Percentiles rank a stretch among this genome's conserved stretches.
These are phyloP conservation scores for Colletotrichum lupini DNA, from an alignment of 2,329 filamentous ascomycete species.

Conservation along the genomic window DNA sequence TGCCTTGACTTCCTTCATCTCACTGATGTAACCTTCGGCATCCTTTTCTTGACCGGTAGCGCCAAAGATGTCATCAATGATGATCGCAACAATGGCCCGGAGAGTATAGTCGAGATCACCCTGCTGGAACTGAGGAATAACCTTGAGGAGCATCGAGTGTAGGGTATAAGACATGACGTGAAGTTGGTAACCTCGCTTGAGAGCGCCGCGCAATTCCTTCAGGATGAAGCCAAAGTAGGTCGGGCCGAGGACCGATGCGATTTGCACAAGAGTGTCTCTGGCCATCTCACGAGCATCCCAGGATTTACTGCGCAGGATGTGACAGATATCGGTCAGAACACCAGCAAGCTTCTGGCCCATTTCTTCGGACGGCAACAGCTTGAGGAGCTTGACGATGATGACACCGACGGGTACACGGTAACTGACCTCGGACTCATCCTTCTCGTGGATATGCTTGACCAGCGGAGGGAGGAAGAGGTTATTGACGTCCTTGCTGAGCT, in stretches of 20 bases:
- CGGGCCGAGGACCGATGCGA: conserved; percentile 83
- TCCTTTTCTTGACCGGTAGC: conserved; percentile 95
- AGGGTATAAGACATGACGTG: conserved; percentile 96
- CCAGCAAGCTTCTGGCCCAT: conserved; percentile 81
- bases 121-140: conserved; percentile 77
- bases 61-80: conserved; percentile 99
- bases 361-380: conserved; percentile 78
- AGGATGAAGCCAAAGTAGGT: conserved; percentile 92
- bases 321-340: conserved; percentile 90
- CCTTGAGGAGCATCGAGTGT: conserved; percentile 86
- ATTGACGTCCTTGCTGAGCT: conserved; percentile 78
- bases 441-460: conserved; percentile 88
- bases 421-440: conserved; percentile 94
- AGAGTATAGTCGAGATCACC: conserved; percentile 94
- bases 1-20: conserved; percentile 98
- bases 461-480: conserved; percentile 82
- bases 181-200: conserved; percentile 89
- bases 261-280: conserved; percentile 86
- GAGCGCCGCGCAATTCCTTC: conserved; percentile 85
- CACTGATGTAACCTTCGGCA: conserved; percentile 91
- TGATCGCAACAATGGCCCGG: conserved; percentile 78
- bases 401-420: conserved; percentile 90
- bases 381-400: conserved; percentile 87
- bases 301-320: conserved; percentile 89
- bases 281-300: conserved; percentile 93